Evolutionary conservation across 2,329 filamentous ascomycete genomes (phyloP), one percentile per base, ranked within the genome.

Genomic region (Calonectria hongkongensis): DNA sequence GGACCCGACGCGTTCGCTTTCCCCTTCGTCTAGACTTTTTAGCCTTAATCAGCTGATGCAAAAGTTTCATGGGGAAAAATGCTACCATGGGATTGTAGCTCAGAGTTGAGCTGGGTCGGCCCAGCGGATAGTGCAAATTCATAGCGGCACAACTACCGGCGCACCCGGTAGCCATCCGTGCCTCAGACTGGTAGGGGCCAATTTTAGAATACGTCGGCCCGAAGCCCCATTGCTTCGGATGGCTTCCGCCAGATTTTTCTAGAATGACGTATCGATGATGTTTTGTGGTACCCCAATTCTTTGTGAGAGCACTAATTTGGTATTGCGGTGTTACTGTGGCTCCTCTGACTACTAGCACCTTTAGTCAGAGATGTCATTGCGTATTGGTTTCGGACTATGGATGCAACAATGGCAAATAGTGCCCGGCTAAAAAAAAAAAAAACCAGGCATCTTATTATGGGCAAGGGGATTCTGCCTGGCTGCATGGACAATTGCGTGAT

Each of bases 151-250:
- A 25, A 25, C 12, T 25, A 4, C 54, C 33, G 33, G 13, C 13
- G 18, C 18, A 4, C 33, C 54, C 54, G 54, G 13, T 9, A 36
- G 33, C 21, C n/a, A 48, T 25, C 54, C 21, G n/a, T 13, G 10
- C n/a, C 8, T 33, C 33, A 25, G 21, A 27, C 25, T 25, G 21
- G 10, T n/a, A 39, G 15, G 54, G 54, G 12, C 36, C 36, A 27
- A 41, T 41, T 56, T 58, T 58, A 58, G 54, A 12, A 39, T 8
- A 33, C 30, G 33, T 48, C n/a, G 54, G 36, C 15, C 54, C 33
- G 33, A 39, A 21, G n/a, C 25, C 33, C 30, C 54, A 33, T 41
- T 58, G n/a, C 33, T 16, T 58, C 54, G 54, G 54, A 39, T 58
- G 33, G 4, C 25, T 25, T 30, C 45, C 33, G 33, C n/a, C n/a